Evolutionary conservation across 441 rosid species (phyloP).

Genomic region (Populus hybrid): DNA sequence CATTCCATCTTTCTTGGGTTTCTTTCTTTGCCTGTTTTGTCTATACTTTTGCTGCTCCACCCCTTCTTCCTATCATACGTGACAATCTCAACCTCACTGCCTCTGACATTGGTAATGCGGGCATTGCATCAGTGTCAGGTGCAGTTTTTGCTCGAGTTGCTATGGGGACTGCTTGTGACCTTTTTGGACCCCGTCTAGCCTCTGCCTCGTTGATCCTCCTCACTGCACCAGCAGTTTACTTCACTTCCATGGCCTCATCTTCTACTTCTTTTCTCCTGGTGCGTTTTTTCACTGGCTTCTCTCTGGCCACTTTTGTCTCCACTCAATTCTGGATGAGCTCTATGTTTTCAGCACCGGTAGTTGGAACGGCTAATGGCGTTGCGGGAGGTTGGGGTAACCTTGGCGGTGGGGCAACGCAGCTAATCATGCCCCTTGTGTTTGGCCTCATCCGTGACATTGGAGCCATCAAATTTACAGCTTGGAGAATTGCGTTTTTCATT

Average conservation of each 20-base stretch:
- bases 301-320: slow-evolving; percentile 10
- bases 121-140: slow-evolving; percentile 13
- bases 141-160: slow-evolving; percentile 10
- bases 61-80: slow-evolving; percentile 14
- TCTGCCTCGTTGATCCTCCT: slow-evolving; percentile 9
- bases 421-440: slow-evolving; percentile 30
- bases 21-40: slow-evolving; percentile 14
- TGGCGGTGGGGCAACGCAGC: slow-evolving; percentile 27
- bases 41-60: slow-evolving; percentile 13
- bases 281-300: slow-evolving; percentile 11
- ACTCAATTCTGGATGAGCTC: slow-evolving; percentile 29
- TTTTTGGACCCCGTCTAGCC: slow-evolving; percentile 13
- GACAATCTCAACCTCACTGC: slow-evolving; percentile 19
- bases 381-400: slow-evolving; percentile 36
- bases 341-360: slow-evolving; percentile 23
- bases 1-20: slow-evolving; percentile 14
- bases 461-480: slow-evolving; percentile 23
- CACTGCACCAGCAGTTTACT: slow-evolving; percentile 12
- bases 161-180: slow-evolving; percentile 14
- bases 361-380: slow-evolving; percentile 27
- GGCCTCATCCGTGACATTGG: slow-evolving; percentile 20
- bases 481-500: slow-evolving; percentile 29
- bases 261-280: slow-evolving; percentile 8
- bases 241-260: slow-evolving; percentile 12
- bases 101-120: slow-evolving; percentile 12